A percentile compares a stretch with the other conserved stretches of the same genome.
These are phyloP conservation scores for Schwanniomyces vanrijiae DNA, from an alignment of 805 yeast genomes.

Conservation along the genomic window DNA sequence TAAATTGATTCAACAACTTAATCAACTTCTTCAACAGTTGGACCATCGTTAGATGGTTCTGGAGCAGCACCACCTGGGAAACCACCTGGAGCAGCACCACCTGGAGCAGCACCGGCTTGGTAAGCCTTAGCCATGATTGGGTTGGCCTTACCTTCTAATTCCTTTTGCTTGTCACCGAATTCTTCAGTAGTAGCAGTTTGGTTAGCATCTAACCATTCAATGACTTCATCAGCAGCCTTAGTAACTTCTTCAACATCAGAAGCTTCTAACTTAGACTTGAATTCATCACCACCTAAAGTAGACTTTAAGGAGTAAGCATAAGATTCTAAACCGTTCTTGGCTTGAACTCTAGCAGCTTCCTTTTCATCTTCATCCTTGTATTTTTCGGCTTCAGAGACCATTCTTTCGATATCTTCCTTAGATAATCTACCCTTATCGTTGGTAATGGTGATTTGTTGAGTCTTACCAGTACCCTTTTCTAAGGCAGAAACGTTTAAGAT, in stretches of 20 bases:
- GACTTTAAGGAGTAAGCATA: conserved; percentile 82
- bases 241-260: conserved; percentile 54
- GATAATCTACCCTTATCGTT: conserved; percentile 52
- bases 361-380: conserved; percentile 93
- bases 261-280: conserved; percentile 43
- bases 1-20: conserved; percentile 13
- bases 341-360: conserved; percentile 80
- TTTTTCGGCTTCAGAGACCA: conserved; percentile 49
- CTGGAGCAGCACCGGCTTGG: conserved; percentile 28
- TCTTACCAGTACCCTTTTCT: conserved; percentile 54
- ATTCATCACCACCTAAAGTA: conserved; percentile 52
- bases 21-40: conserved; percentile 44
- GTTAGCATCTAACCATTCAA: conserved; percentile 38
- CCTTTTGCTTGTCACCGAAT: conserved; percentile 39
- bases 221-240: conserved; percentile 42
- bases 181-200: conserved; percentile 43
- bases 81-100: conserved; percentile 35
- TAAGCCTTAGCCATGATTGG: conserved; percentile 39
- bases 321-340: conserved; percentile 85
- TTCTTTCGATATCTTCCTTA: conserved; percentile 48
- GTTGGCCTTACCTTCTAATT: conserved; percentile 40
- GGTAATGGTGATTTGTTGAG: conserved; percentile 64
- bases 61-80: conserved; percentile 35
- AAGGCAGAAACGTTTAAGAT: conserved; percentile 51
- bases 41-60: conserved; percentile 32